Conservation (phyloP, 2,329 filamentous ascomycete species). For the Pleoardoris graminearum region DNA sequence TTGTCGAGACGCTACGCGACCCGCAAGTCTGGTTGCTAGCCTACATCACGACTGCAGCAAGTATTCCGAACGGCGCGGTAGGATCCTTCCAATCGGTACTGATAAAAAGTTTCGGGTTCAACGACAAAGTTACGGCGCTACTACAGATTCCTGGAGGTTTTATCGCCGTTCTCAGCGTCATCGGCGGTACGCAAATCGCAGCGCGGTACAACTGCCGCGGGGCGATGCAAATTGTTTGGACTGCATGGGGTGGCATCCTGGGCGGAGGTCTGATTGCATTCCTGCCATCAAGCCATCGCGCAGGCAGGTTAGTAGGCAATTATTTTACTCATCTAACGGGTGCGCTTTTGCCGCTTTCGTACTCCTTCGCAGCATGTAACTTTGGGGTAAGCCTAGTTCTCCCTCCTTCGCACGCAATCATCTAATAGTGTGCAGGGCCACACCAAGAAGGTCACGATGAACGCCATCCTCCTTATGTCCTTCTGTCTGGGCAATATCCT, state of each 20-base stretch:
- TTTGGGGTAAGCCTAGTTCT: slow-evolving; percentile 15
- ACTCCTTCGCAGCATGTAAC: slow-evolving; percentile 23
- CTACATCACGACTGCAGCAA: slow-evolving; percentile 19
- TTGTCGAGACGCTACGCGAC: slow-evolving; percentile 49
- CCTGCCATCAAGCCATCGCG: slow-evolving; percentile 9
- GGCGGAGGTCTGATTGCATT: slow-evolving; percentile 21
- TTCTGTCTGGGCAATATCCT: slow-evolving; percentile 47
- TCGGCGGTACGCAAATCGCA: slow-evolving; percentile 15
- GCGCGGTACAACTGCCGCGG: slow-evolving; percentile 17
- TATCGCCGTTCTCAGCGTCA: slow-evolving; percentile 18
- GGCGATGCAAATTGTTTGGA: slow-evolving; percentile 19
- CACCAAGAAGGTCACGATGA: slow-evolving; percentile 46
- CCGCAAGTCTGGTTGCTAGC: slow-evolving; percentile 45
- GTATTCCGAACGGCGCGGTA: slow-evolving; percentile 43
- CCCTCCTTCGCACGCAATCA: neutral
- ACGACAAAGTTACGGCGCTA: slow-evolving; percentile 57
- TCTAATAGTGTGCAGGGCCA: slow-evolving; percentile 24
- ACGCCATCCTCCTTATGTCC: slow-evolving; percentile 39
- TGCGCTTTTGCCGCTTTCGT: slow-evolving; percentile 20
- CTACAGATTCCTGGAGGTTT: slow-evolving; percentile 19
- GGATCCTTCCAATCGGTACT: slow-evolving; percentile 30
- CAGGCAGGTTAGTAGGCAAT: slow-evolving; percentile 22
- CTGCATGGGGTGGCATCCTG: slow-evolving; percentile 14
- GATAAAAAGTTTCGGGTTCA: slow-evolving; percentile 50
- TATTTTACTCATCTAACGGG: slow-evolving; percentile 26